A percentile compares a stretch with the other conserved stretches of the same genome.
Conservation (phyloP, 768 basidiomycete species). For the Leucosporidium scottii region DNA sequence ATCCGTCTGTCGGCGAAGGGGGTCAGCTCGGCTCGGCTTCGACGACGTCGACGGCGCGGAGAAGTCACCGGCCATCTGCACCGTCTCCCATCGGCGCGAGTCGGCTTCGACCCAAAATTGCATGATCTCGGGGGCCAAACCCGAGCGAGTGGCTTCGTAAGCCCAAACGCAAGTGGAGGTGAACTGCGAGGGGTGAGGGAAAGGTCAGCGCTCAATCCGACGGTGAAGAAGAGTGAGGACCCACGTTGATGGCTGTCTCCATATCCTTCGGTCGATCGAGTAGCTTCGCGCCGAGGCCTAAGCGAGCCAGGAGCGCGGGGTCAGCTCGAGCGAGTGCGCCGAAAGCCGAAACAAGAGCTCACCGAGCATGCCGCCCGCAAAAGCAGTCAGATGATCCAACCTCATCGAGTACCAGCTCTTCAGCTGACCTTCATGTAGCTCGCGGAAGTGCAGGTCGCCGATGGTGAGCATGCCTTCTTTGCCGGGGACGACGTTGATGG, state of each 20-base stretch:
- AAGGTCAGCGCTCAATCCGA: too few species aligned
- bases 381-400: background rate
- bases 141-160: slow-evolving; percentile 30
- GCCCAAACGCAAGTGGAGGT: slow-evolving; percentile 45
- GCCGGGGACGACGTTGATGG: slow-evolving; percentile 40
- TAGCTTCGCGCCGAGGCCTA: slow-evolving; percentile 44
- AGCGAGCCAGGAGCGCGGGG: slow-evolving; percentile 44
- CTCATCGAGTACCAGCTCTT: background rate
- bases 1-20: slow-evolving; percentile 7
- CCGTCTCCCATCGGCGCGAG: slow-evolving; percentile 5
- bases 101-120: slow-evolving; percentile 22
- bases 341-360: background rate
- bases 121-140: slow-evolving; percentile 31
- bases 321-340: slow-evolving; percentile 37
- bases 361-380: background rate
- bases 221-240: too few species aligned
- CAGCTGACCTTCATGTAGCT: background rate
- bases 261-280: slow-evolving; percentile 42
- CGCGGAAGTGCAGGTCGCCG: background rate
- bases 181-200: slow-evolving; percentile 31
- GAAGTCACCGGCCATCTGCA: background rate
- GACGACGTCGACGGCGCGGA: too few species aligned
- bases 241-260: slow-evolving; percentile 23
- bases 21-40: too few species aligned
- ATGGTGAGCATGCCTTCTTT: slow-evolving; percentile 3